Base-by-base conservation (phyloP, 257 asterid genomes). In the Gentiana macrophylla region DNA sequence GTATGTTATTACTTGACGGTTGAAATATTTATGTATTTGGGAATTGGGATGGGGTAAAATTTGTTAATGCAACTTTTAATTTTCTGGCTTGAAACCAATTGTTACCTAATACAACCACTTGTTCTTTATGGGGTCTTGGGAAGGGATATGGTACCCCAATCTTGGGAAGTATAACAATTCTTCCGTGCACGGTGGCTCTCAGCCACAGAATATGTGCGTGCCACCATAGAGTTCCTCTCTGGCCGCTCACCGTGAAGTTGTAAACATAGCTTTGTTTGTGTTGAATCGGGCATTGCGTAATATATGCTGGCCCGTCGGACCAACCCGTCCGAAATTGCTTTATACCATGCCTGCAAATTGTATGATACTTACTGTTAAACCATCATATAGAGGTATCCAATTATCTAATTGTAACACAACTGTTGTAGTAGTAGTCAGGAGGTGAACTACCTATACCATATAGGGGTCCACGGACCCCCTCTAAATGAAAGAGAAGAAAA, bases 161-260 rank as follows among this genome's bases (percentile, higher is more conserved):
- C 62, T 71, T 75, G 0, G 80, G 80, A 4, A 70, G 50, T 12
- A 74, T 60, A 0, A 74, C 74, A 32, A 74, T 1, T 12, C 74
- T 77, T 12, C 80, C 80, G 46, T 74, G 72, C 10, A 74, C 52
- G 8, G 80, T 74, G n/a, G 80, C 76, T 37, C 80, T 67, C 2
- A 74, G 74, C 80, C 80, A 74, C 8, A 74, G 66, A 54, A 68
- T 71, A 33, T 75, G 81, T 13, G 81, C 81, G 52, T 75, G 81
- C 75, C 77, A 75, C 38, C 64, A 38, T 6, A 75, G 68, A 37
- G 81, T 68, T 12, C 81, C 81, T 11, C 81, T 57, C 38, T 75
- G 81, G 1, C 72, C 72, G 8, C 59, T 68, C 1, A 71, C 15
- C 2, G 81, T 75, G 60, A 75, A 71, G 51, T 71, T 68, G 60